Conservation (phyloP, 192 early-diverging fungal genomes). For the Backusella tuberculispora region DNA sequence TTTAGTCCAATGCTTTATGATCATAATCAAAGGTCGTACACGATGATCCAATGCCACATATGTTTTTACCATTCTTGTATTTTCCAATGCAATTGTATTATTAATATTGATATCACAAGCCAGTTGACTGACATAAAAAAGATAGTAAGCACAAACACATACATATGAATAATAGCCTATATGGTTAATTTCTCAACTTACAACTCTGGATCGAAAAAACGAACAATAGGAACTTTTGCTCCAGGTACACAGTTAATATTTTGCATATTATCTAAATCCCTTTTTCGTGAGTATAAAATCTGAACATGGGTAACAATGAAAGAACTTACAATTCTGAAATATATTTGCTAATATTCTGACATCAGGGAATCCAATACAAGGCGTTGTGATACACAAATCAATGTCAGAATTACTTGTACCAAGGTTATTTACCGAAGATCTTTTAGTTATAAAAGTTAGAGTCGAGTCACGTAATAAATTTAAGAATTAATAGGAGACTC, state of each 20-base stretch:
- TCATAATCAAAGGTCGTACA: slow-evolving; percentile 84
- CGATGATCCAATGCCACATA: slow-evolving; percentile 88
- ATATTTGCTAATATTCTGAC: slow-evolving; percentile 73
- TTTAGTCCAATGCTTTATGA: slow-evolving; percentile 92
- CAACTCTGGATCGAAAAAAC: slow-evolving; percentile 87
- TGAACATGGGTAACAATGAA: neutral
- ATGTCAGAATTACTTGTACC: slow-evolving; percentile 86
- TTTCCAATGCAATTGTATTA: slow-evolving; percentile 86
- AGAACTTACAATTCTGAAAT: slow-evolving; percentile 66
- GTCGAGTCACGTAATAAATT: neutral
- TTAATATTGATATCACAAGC: slow-evolving; percentile 95
- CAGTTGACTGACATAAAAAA: slow-evolving; percentile 48
- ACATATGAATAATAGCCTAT: too few relatives aligned
- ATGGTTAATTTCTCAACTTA: slow-evolving; percentile 42
- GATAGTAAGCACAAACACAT: neutral
- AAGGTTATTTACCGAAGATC: slow-evolving; percentile 86
- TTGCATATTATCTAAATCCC: slow-evolving; percentile 72
- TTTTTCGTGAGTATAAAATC: neutral
- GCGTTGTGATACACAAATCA: slow-evolving; percentile 88
- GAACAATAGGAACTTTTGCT: slow-evolving; percentile 93
- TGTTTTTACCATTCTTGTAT: slow-evolving; percentile 86
- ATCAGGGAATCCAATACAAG: slow-evolving; percentile 73
- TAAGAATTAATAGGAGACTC: slow-evolving; percentile 29
- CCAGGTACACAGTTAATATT: slow-evolving; percentile 75
- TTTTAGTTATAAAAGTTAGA: slow-evolving; percentile 21